phyloP scores from a whole-genome alignment of 192 early-diverging fungal genomes.

The Podila clonocystis region DNA sequence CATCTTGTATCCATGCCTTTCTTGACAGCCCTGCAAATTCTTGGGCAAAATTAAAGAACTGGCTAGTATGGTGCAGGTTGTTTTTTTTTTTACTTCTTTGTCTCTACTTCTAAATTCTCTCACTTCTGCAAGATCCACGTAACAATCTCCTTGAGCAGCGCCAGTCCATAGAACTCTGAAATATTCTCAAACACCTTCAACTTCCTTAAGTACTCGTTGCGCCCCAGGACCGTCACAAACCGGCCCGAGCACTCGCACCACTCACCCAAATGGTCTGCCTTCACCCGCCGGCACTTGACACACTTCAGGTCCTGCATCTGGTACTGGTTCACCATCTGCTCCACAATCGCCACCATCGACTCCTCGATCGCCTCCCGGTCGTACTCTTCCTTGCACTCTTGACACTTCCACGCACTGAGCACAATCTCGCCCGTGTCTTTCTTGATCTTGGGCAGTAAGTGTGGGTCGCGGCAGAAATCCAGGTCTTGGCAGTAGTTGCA shows the following conservation, averaged over 20 bases:
- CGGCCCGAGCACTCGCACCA: constrained; percentile 83
- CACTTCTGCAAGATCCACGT: constrained; percentile 53
- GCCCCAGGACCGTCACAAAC: constrained; percentile 60
- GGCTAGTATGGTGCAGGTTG: too few species aligned
- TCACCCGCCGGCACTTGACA: constrained; percentile 81
- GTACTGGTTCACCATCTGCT: constrained; percentile 72
- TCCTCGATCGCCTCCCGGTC: constrained; percentile 85
- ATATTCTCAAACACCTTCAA: constrained; percentile 72
- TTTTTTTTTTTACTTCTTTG: not conserved
- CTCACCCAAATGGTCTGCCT: constrained; percentile 77
- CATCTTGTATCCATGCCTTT: too few species aligned
- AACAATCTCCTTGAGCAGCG: constrained; percentile 66
- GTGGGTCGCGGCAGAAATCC: constrained; percentile 89
- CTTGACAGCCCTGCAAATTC: too few species aligned
- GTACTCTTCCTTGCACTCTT: constrained; percentile 82
- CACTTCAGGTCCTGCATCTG: constrained; percentile 93
- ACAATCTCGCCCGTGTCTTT: constrained; percentile 50
- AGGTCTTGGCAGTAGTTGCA: constrained; percentile 89
- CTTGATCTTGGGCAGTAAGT: constrained; percentile 63
- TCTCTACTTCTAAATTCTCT: not conserved
- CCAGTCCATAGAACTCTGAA: constrained; percentile 65
- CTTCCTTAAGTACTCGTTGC: constrained; percentile 64
- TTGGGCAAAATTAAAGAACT: too few species aligned
- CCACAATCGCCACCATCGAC: constrained; percentile 78
- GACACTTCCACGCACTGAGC: constrained; percentile 73